A percentile compares a stretch with the other conserved stretches of the same genome.
These are phyloP conservation scores for Penicillium ochrochloron DNA, from an alignment of 495 filamentous ascomycete genomes.

Conservation along the genomic window DNA sequence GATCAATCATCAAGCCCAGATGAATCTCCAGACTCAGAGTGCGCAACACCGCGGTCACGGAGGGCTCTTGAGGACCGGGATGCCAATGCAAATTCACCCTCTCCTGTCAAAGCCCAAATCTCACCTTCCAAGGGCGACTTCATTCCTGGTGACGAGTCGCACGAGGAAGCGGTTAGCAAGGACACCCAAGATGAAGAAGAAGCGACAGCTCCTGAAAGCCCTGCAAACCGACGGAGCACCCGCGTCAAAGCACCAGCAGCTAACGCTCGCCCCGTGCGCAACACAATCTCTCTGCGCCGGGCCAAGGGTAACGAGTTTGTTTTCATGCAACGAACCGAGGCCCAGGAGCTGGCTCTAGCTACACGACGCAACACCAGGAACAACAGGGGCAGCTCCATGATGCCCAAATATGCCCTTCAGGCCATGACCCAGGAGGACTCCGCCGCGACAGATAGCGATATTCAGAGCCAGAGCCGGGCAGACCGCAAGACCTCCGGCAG, in stretches of 20 bases:
- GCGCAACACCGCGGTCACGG: conserved; percentile 48
- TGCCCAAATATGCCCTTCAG: conserved; percentile 52
- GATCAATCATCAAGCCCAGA: conserved; percentile 27
- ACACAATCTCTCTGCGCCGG: conserved; percentile 58
- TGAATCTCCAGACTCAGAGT: conserved; percentile 31
- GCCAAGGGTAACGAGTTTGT: conserved; percentile 60
- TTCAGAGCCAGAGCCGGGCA: conserved; percentile 13
- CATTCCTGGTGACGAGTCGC: conserved; percentile 16
- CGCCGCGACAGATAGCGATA: conserved; percentile 7
- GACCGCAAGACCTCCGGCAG: conserved; percentile 7
- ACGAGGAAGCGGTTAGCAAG: conserved; percentile 27
- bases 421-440: conserved; percentile 38
- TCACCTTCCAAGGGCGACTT: conserved; percentile 38
- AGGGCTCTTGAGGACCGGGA: conserved; percentile 57
- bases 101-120: conserved; percentile 45
- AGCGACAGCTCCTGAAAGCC: conserved; percentile 33
- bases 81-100: conserved; percentile 60
- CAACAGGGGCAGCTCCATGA: conserved; percentile 59
- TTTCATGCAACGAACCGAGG: conserved; percentile 59
- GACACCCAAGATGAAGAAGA: conserved; percentile 32
- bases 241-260: conserved; percentile 39
- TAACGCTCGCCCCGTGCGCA: conserved; percentile 43
- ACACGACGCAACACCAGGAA: conserved; percentile 61
- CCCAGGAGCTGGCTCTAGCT: conserved; percentile 58
- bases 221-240: conserved; percentile 48